These are phyloP conservation scores for Podospora pseudocomata DNA, from an alignment of 495 filamentous ascomycete genomes.

Conservation along the genomic window DNA sequence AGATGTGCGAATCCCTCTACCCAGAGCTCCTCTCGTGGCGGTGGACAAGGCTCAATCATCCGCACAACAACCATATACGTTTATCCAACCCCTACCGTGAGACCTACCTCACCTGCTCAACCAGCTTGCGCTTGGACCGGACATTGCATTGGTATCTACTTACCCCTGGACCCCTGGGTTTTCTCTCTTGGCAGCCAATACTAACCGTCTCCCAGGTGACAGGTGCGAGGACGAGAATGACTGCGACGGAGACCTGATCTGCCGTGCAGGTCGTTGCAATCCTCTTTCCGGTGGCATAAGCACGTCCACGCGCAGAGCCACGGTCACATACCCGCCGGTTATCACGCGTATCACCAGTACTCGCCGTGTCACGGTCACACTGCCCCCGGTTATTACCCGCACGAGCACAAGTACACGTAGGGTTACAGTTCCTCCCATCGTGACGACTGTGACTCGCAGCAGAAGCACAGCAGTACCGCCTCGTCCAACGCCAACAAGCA, in stretches of 20 bases:
- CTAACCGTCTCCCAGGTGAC: conserved; percentile 8
- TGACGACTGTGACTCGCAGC: not conserved
- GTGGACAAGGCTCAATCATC: not conserved
- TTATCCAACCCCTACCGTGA: conserved; percentile 9
- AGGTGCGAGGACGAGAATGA: conserved; percentile 24
- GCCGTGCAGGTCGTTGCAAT: conserved; percentile 16
- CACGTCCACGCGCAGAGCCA: conserved; percentile 14
- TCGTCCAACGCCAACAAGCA: conserved; percentile 2
- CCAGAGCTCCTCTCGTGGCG: not conserved
- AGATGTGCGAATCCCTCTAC: conserved; percentile 16
- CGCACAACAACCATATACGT: conserved; percentile 12
- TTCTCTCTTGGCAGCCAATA: not conserved
- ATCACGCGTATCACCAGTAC: conserved; percentile 7
- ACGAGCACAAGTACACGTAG: not conserved
- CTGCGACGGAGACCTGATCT: conserved; percentile 24
- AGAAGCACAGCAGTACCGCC: not conserved
- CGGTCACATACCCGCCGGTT: not conserved
- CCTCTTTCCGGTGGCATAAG: not conserved
- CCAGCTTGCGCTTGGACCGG: conserved; percentile 16
- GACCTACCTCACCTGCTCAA: conserved; percentile 9
- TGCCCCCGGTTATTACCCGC: not conserved
- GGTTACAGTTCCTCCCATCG: conserved; percentile 4
- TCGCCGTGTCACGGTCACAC: conserved; percentile 2
- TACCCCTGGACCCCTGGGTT: not conserved
- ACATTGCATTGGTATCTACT: conserved; percentile 19